Base-by-base conservation (phyloP, 2,329 filamentous ascomycete genomes). In the Chaetomiaceae sp. region DNA sequence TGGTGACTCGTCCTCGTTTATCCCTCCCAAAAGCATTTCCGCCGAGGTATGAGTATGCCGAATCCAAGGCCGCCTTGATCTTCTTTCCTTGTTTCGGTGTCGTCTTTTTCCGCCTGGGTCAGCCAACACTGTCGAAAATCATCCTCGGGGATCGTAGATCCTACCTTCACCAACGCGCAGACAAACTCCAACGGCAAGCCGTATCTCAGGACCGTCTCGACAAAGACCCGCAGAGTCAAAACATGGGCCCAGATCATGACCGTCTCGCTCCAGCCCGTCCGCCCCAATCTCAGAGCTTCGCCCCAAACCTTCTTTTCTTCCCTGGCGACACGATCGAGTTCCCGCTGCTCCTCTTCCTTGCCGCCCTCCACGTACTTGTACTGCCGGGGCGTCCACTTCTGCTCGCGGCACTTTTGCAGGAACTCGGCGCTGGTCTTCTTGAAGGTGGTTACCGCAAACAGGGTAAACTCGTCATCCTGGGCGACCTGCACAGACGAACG, bases 171-270 rank as follows among this genome's bases (percentile, higher is more conserved):
- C 61, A 96, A 74, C 15, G 85, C 89, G 62, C 87, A 88, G 45
- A 95, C 85, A 71, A 92, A 99, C 63, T 95, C 88, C 59, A 96
- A 74, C 44, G 94, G 94, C 64, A 99, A 72, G 25, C 94, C 94
- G 67, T 99, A 99, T 61, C 94, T 84, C 66, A 99, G 76, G n/a
- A 99, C 94, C 5, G 91, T 96, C 78, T 99, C 94, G 19, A 99
- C 94, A 71, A 97, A 99, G 19, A 97, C 91, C 50, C 94, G 80
- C 64, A 99, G 74, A 6, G 91, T 88, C 65, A 97, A 77, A 25
- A 96, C 88, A 68, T 99, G 94, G 46, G 95, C 81, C 90, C 91
- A 96, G 50, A 92, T 87, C 89, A 96, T 96, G 61, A 96, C 90
- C 58, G 87, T 87, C 74, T 99, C 94, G 67, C 90, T 92, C 83